These are phyloP conservation scores for Xylaria bambusicola DNA, from an alignment of 495 filamentous ascomycete genomes.

Conservation along the genomic window DNA sequence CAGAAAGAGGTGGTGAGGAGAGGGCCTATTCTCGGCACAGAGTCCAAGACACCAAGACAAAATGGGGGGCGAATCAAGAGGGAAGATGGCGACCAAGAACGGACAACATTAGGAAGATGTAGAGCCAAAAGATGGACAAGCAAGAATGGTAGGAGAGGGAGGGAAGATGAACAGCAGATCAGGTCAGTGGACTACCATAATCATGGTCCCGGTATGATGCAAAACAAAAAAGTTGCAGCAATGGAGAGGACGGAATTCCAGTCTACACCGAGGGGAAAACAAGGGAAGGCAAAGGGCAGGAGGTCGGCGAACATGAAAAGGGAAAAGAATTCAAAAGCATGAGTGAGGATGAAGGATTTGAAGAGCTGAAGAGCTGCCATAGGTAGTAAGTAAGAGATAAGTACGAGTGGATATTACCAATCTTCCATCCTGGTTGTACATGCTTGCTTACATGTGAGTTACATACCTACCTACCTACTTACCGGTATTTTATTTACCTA, in stretches of 20 bases:
- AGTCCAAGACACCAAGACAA: background rate
- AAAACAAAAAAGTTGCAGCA: slow-evolving; percentile 8
- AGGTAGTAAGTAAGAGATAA: background rate
- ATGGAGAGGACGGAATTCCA: background rate
- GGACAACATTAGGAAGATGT: slow-evolving; percentile 4
- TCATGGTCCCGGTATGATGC: slow-evolving; percentile 5
- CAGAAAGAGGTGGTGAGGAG: background rate
- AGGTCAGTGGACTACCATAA: slow-evolving; percentile 3
- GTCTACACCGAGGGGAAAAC: background rate
- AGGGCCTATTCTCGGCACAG: background rate
- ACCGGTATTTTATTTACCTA: too few relatives aligned
- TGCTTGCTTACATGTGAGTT: too few relatives aligned
- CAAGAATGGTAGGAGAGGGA: slow-evolving; percentile 3
- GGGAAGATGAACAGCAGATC: background rate
- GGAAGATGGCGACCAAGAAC: slow-evolving; percentile 1
- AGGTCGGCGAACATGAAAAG: background rate
- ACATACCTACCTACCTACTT: too few relatives aligned
- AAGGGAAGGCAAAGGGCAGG: background rate
- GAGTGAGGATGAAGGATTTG: too few relatives aligned
- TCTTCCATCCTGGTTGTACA: too few relatives aligned
- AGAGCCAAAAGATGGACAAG: slow-evolving; percentile 6
- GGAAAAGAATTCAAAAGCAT: too few relatives aligned
- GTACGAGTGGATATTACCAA: background rate
- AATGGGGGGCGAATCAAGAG: background rate
- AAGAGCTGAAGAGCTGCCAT: background rate